Conservation (phyloP, 2,329 filamentous ascomycete species). For the Sporothrix curviconia region DNA sequence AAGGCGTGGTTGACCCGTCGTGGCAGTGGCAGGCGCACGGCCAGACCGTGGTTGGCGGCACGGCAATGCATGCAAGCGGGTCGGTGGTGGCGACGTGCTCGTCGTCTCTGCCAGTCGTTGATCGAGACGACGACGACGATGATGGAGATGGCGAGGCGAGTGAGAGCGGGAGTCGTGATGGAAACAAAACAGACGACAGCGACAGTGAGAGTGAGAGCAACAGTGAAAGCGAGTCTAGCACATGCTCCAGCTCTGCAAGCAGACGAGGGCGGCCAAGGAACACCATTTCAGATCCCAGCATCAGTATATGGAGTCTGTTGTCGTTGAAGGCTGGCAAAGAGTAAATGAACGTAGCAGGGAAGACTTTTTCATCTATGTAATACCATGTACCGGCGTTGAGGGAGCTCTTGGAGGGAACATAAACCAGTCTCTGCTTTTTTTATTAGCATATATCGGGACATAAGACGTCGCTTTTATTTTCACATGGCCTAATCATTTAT, state of each 20-base stretch:
- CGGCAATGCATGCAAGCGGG: slow-evolving; percentile 46
- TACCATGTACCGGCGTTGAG: neutral
- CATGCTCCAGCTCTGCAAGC: neutral
- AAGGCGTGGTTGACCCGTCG: slow-evolving; percentile 37
- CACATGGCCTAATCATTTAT: neutral
- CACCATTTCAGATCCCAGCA: slow-evolving; percentile 1
- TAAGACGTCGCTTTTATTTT: too few relatives aligned
- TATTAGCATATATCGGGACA: neutral
- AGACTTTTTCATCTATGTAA: neutral
- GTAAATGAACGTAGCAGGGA: neutral
- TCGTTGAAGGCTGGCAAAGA: neutral
- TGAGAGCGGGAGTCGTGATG: slow-evolving; percentile 18
- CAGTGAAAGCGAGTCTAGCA: neutral
- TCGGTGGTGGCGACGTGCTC: slow-evolving; percentile 52
- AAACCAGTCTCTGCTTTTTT: neutral
- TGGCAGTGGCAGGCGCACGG: slow-evolving; percentile 47
- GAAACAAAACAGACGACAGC: too few relatives aligned
- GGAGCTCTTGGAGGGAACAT: too few relatives aligned
- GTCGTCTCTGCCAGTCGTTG: slow-evolving; percentile 36
- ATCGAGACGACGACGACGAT: slow-evolving; percentile 11
- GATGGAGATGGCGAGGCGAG: slow-evolving; percentile 13
- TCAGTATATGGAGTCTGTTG: slow-evolving; percentile 17
- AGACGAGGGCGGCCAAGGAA: neutral
- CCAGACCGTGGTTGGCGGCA: slow-evolving; percentile 40
- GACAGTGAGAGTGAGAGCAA: slow-evolving; percentile 21